phyloP scores from a whole-genome alignment of 2,329 filamentous ascomycete genomes.

The Claviceps spartinae region DNA sequence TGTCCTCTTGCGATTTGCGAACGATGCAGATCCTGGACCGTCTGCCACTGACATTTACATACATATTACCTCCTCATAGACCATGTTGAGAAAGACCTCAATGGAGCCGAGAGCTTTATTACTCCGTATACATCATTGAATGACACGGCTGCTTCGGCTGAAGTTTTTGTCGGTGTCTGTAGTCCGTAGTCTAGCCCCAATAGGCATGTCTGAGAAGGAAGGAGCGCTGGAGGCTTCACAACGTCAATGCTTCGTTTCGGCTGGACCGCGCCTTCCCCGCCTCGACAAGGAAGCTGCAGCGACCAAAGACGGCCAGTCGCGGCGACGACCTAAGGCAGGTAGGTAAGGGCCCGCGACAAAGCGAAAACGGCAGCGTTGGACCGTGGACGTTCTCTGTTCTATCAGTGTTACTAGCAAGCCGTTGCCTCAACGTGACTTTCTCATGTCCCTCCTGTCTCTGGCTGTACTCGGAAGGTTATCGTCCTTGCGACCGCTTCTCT shows the following conservation, averaged over 20 bases:
- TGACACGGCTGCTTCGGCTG: background rate
- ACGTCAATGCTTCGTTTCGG: background rate
- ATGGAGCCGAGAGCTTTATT: no score
- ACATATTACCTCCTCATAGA: no score
- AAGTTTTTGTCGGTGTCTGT: background rate
- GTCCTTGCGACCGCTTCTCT: slow-evolving; percentile 18
- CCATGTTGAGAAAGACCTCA: no score
- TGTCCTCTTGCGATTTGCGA: no score
- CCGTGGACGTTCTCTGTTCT: background rate
- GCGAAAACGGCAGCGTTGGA: background rate
- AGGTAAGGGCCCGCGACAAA: background rate
- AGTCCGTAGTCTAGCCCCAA: background rate
- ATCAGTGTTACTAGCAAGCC: background rate
- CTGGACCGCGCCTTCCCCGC: background rate
- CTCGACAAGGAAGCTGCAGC: background rate
- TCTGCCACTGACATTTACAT: no score
- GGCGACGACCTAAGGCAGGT: background rate
- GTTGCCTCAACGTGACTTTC: slow-evolving; percentile 3
- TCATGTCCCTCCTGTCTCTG: slow-evolving; percentile 22
- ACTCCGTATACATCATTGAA: no score
- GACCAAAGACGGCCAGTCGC: background rate
- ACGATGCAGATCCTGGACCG: no score
- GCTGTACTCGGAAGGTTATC: slow-evolving; percentile 23
- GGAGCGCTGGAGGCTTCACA: background rate
- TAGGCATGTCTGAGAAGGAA: background rate